Evolutionary conservation across 768 basidiomycete genomes (phyloP), one percentile per base, ranked within the genome.

Genomic region (Calocybe cyanea): DNA sequence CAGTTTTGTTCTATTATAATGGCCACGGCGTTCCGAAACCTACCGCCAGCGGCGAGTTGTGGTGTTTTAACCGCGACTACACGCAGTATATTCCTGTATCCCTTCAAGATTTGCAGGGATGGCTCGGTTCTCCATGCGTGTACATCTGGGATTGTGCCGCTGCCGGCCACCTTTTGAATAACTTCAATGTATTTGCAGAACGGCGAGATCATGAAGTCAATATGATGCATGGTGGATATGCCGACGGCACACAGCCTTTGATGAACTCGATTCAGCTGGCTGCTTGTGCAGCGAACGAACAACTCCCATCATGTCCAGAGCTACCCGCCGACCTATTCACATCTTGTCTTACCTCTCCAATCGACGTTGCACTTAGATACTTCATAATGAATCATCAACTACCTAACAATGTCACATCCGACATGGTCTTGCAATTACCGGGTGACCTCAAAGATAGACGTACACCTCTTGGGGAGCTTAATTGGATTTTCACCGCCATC

Each of bases 101-200:
- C 14, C 72, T 99, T 34, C 86, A 86, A 63, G 96, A 99, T 56
- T 75, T 99, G 13, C 94, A 98, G 62, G 79, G 73, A 15, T 97
- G 93, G 92, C 70, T 98, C 3, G 92, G 92, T 5, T 89, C 92
- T 1, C 96, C 96, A 1, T 91, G 89, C 23, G 91, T 98, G 21
- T 98, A 94, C 63, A 91, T 99, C 43, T 99, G 96, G 96, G 96
- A 99, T 61, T 97, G 94, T 63, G 94, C 92, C 2, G 90, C 91
- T n/a, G 95, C 96, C 2, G 96, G 96, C 1, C 82, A 97, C 65
- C 81, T 98, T 34, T 70, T 98, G 23, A 76, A 79, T 43, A 98
- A 96, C 65, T 96, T 95, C 65, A 89, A 87, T 60, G 71, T 67
- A 37, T 85, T 86, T 52, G 88, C 89, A 2, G 78, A 87, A 54